phyloP scores from a whole-genome alignment of 2,329 filamentous ascomycete species.

The Trichoderma koningiopsis region DNA sequence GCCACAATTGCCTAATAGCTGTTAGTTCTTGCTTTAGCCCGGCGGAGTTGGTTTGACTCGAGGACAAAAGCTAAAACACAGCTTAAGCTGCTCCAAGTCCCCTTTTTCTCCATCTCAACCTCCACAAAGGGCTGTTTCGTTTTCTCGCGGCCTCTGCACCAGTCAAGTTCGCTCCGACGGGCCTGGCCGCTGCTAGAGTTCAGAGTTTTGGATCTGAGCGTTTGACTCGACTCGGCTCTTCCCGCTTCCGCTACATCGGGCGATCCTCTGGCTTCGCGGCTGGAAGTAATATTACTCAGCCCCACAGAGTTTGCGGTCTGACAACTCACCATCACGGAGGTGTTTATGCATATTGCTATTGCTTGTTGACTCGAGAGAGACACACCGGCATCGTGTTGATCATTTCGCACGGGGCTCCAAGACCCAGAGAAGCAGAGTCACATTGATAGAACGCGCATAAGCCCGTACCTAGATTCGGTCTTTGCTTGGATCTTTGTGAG shows the following conservation, averaged over 20 bases:
- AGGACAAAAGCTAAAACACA: slow-evolving; percentile 6
- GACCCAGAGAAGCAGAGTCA: neutral
- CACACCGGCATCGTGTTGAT: neutral
- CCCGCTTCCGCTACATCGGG: slow-evolving; percentile 11
- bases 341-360: neutral
- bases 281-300: neutral
- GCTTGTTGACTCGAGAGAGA: neutral
- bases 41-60: slow-evolving; percentile 1
- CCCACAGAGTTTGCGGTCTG: slow-evolving; percentile 5
- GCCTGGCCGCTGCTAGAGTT: neutral
- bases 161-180: neutral
- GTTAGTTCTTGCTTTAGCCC: neutral
- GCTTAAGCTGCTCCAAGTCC: neutral
- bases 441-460: neutral
- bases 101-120: slow-evolving; percentile 20
- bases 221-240: slow-evolving; percentile 1
- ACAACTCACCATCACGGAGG: neutral
- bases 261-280: neutral
- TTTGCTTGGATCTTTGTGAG: neutral
- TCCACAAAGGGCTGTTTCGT: slow-evolving; percentile 8
- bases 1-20: neutral
- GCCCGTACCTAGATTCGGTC: neutral
- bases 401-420: neutral
- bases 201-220: neutral
- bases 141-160: slow-evolving; percentile 5